phyloP scores from a whole-genome alignment of 2,329 filamentous ascomycete genomes.

The Fusarium neocosmosporiellum region DNA sequence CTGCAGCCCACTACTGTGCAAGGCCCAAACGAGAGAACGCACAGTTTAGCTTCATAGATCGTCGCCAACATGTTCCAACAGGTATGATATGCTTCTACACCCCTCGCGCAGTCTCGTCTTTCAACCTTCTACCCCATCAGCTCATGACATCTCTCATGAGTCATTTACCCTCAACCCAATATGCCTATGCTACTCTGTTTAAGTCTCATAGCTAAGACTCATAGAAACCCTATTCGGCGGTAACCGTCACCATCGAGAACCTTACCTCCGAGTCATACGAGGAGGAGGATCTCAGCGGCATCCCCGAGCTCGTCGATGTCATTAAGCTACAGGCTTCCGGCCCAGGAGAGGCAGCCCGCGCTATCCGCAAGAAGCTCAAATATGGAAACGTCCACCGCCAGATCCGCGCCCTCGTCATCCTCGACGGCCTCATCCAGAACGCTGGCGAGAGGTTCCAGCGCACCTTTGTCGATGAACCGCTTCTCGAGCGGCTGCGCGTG shows the following conservation, averaged over 20 bases:
- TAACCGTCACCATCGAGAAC: slow-evolving; percentile 91
- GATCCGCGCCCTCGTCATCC: slow-evolving; percentile 84
- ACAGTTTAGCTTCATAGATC: background rate
- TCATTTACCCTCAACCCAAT: slow-evolving; percentile 22
- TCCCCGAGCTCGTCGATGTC: slow-evolving; percentile 94
- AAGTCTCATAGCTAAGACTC: slow-evolving; percentile 1
- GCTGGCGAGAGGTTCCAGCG: slow-evolving; percentile 88
- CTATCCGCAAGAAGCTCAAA: slow-evolving; percentile 97
- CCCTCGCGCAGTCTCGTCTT: background rate
- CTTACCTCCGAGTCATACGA: slow-evolving; percentile 91
- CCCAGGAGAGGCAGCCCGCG: slow-evolving; percentile 88
- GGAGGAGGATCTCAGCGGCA: slow-evolving; percentile 90
- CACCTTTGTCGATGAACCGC: slow-evolving; percentile 87
- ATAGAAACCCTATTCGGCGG: slow-evolving; percentile 87
- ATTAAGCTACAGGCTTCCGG: slow-evolving; percentile 90
- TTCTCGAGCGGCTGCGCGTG: slow-evolving; percentile 90
- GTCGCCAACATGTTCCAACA: slow-evolving; percentile 45
- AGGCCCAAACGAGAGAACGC: background rate
- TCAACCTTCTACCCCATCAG: background rate
- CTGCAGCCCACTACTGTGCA: background rate
- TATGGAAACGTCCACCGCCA: slow-evolving; percentile 96
- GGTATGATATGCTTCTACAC: slow-evolving; percentile 28
- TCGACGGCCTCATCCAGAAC: slow-evolving; percentile 96
- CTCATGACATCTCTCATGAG: slow-evolving; percentile 11
- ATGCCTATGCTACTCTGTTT: background rate